phyloP scores from a whole-genome alignment of 768 basidiomycete genomes.

The Suillus plorans region DNA sequence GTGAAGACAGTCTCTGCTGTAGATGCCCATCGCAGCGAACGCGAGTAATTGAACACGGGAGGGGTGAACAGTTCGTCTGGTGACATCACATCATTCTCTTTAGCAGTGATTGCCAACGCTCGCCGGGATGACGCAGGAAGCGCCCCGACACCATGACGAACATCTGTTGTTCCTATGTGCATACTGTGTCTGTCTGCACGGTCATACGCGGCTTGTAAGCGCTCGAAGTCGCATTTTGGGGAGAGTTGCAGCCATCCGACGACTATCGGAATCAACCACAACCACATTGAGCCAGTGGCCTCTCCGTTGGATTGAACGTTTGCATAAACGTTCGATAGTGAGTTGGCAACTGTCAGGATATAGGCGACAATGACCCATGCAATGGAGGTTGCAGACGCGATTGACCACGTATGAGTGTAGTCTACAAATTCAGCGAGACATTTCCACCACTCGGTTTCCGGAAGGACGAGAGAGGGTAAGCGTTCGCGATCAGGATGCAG shows the following conservation, averaged over 20 bases:
- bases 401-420: slow-evolving; percentile 34
- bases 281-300: slow-evolving; percentile 30
- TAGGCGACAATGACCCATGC: slow-evolving; percentile 35
- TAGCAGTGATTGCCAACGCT: not conserved
- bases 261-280: slow-evolving; percentile 37
- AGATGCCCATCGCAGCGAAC: slow-evolving; percentile 5
- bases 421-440: slow-evolving; percentile 29
- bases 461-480: slow-evolving; percentile 36
- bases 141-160: not conserved
- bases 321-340: slow-evolving; percentile 9
- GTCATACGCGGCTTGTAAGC: slow-evolving; percentile 25
- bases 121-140: not conserved
- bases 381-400: slow-evolving; percentile 33
- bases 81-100: slow-evolving; percentile 13
- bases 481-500: slow-evolving; percentile 23
- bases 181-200: slow-evolving; percentile 27
- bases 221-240: slow-evolving; percentile 31
- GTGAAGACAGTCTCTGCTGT: not conserved
- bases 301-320: slow-evolving; percentile 3
- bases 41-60: slow-evolving; percentile 8
- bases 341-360: slow-evolving; percentile 28
- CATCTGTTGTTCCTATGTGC: not conserved
- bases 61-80: slow-evolving; percentile 4
- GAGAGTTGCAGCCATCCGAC: slow-evolving; percentile 37
- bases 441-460: slow-evolving; percentile 40